phyloP scores from a whole-genome alignment of 352 stramenopile genomes.

The Detonula confervacea region DNA sequence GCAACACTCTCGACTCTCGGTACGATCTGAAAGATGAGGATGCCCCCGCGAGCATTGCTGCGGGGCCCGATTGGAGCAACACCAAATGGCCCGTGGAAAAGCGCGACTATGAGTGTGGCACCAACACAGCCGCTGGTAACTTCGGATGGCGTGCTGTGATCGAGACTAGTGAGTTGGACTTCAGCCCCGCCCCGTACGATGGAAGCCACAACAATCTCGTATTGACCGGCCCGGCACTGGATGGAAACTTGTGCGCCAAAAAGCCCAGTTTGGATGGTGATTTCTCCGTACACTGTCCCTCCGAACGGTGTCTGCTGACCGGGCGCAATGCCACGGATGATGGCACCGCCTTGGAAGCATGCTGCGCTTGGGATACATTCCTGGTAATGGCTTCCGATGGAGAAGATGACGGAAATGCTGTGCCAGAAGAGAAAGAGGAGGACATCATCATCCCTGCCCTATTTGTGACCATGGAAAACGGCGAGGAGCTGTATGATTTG shows the following conservation, averaged over 20 bases:
- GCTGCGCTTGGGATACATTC: slow-evolving; percentile 62
- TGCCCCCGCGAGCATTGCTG: not conserved
- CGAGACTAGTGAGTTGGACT: slow-evolving; percentile 32
- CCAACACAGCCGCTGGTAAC: slow-evolving; percentile 1
- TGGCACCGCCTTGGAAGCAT: slow-evolving; percentile 40
- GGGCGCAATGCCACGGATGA: slow-evolving; percentile 32
- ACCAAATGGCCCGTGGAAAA: slow-evolving; percentile 35
- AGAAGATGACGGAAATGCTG: slow-evolving; percentile 32
- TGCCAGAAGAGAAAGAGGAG: slow-evolving; percentile 37
- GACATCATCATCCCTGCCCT: slow-evolving; percentile 47
- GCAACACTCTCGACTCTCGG: slow-evolving; percentile 51
- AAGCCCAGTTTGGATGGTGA: slow-evolving; percentile 12
- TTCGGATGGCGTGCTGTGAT: slow-evolving; percentile 33
- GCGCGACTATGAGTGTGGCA: slow-evolving; percentile 60
- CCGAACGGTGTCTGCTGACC: slow-evolving; percentile 53
- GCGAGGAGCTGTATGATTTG: slow-evolving; percentile 38
- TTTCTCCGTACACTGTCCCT: slow-evolving; percentile 45
- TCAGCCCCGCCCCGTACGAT: slow-evolving; percentile 62
- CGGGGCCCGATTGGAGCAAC: slow-evolving; percentile 26
- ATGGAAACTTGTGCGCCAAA: slow-evolving; percentile 51
- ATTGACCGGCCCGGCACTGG: slow-evolving; percentile 31
- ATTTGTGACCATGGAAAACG: slow-evolving; percentile 60
- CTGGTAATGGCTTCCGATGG: slow-evolving; percentile 38
- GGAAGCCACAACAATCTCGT: slow-evolving; percentile 22
- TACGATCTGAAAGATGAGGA: slow-evolving; percentile 25